These are phyloP conservation scores for Macrolepiota fuliginosa DNA, from an alignment of 768 basidiomycete species.

Conservation along the genomic window DNA sequence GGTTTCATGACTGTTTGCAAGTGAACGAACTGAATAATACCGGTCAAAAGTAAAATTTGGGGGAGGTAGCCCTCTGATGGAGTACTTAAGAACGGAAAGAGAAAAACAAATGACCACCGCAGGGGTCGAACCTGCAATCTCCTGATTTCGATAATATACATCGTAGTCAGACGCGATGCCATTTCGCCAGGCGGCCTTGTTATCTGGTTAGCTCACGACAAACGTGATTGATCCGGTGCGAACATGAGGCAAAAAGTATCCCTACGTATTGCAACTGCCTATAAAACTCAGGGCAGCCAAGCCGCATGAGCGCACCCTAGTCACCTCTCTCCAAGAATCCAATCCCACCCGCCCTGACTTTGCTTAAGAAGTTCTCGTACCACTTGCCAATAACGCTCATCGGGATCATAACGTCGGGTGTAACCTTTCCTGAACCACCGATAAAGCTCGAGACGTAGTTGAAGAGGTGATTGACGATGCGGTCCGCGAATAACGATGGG, in stretches of 20 bases:
- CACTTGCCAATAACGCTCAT: conserved; percentile 64
- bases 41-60: too few species aligned
- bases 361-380: conserved; percentile 67
- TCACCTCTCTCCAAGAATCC: conserved; percentile 59
- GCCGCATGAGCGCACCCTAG: conserved; percentile 11
- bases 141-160: conserved; percentile 49
- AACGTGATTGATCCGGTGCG: background rate
- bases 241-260: background rate
- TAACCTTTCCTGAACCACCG: conserved; percentile 34
- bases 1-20: too few species aligned
- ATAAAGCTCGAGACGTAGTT: conserved; percentile 73
- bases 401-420: conserved; percentile 54
- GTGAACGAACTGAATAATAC: too few species aligned
- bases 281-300: background rate
- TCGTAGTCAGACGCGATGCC: conserved; percentile 94
- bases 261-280: background rate
- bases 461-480: conserved; percentile 70
- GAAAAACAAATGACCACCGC: conserved; percentile 62
- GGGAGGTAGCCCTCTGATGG: too few species aligned
- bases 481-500: conserved; percentile 59
- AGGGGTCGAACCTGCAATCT: conserved; percentile 94
- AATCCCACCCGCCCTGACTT: conserved; percentile 55
- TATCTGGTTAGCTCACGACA: too few species aligned
- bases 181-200: conserved; percentile 83
- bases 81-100: too few species aligned